A percentile compares a stretch with the other conserved stretches of the same genome.
These are phyloP conservation scores for Sequoia sempervirens DNA, from an alignment of 75 land plant genomes.

Conservation along the genomic window DNA sequence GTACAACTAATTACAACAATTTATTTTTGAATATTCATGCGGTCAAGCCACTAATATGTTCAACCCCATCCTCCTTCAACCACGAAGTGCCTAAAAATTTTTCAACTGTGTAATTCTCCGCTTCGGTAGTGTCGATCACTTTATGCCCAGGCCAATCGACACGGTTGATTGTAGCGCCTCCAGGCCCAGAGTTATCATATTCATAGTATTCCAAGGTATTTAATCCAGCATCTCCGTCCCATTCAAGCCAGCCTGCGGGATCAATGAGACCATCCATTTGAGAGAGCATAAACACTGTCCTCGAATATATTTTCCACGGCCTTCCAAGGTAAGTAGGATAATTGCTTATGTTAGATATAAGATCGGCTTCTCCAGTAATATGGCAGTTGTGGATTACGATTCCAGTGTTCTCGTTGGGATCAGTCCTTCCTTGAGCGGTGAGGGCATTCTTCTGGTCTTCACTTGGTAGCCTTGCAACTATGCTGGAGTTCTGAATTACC, in stretches of 20 bases:
- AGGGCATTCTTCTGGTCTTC: conserved; percentile 35
- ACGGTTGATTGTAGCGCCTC: conserved; percentile 13
- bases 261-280: conserved; percentile 22
- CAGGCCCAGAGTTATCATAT: conserved; percentile 31
- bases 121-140: neutral
- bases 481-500: conserved; percentile 40
- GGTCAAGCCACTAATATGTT: neutral
- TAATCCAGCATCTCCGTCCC: conserved; percentile 31
- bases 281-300: conserved; percentile 34
- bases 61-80: neutral
- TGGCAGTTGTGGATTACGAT: conserved; percentile 48
- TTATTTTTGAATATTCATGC: neutral
- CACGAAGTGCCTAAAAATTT: conserved; percentile 5
- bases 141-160: conserved; percentile 42
- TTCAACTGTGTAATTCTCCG: conserved; percentile 7
- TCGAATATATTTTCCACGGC: conserved; percentile 63
- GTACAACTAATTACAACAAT: too few relatives aligned
- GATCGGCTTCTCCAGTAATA: conserved; percentile 31
- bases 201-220: conserved; percentile 38
- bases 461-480: conserved; percentile 29
- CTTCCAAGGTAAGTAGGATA: conserved; percentile 45
- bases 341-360: conserved; percentile 16
- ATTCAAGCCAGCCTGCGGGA: conserved; percentile 42
- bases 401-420: conserved; percentile 33
- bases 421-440: conserved; percentile 53